A percentile compares a stretch with the other conserved stretches of the same genome.
Conservation (phyloP, 2,329 filamentous ascomycete species). For the Cytospora paraplurivora region DNA sequence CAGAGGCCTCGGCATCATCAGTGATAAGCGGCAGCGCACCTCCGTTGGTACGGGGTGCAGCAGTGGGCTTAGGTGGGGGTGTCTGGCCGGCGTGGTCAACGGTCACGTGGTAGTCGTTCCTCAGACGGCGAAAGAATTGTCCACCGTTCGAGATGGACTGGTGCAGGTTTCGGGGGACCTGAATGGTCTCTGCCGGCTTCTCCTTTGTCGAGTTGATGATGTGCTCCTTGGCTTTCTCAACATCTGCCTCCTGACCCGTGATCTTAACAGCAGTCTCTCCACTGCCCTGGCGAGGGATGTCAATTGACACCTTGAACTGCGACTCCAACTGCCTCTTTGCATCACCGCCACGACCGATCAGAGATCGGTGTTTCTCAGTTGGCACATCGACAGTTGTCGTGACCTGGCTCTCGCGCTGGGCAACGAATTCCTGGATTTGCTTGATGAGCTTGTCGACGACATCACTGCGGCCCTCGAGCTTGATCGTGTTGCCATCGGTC, state of each 20-base stretch:
- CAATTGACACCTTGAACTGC: slow-evolving; percentile 82
- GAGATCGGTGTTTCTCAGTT: slow-evolving; percentile 82
- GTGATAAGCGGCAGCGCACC: slow-evolving; percentile 85
- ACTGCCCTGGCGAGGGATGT: slow-evolving; percentile 88
- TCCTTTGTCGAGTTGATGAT: slow-evolving; percentile 79
- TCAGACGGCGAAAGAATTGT: slow-evolving; percentile 88
- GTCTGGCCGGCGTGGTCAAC: slow-evolving; percentile 87
- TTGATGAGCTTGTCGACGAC: slow-evolving; percentile 88
- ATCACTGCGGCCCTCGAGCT: slow-evolving; percentile 79
- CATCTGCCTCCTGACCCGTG: slow-evolving; percentile 73
- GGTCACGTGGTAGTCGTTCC: slow-evolving; percentile 82
- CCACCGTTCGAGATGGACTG: slow-evolving; percentile 77
- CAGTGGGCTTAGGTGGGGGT: slow-evolving; percentile 68
- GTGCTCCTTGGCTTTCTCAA: slow-evolving; percentile 85
- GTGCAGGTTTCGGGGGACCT: slow-evolving; percentile 80
- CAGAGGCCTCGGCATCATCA: slow-evolving; percentile 69
- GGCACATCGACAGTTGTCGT: slow-evolving; percentile 80
- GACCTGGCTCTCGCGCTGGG: slow-evolving; percentile 81
- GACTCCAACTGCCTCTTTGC: slow-evolving; percentile 82
- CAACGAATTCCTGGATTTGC: slow-evolving; percentile 78
- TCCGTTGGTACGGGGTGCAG: slow-evolving; percentile 58
- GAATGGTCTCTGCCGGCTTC: slow-evolving; percentile 84
- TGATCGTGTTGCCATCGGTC: slow-evolving; percentile 78
- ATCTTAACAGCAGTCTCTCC: slow-evolving; percentile 85
- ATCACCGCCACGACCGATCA: slow-evolving; percentile 92